phyloP scores from a whole-genome alignment of 179 eudicot species.

The Silene noctiflora region DNA sequence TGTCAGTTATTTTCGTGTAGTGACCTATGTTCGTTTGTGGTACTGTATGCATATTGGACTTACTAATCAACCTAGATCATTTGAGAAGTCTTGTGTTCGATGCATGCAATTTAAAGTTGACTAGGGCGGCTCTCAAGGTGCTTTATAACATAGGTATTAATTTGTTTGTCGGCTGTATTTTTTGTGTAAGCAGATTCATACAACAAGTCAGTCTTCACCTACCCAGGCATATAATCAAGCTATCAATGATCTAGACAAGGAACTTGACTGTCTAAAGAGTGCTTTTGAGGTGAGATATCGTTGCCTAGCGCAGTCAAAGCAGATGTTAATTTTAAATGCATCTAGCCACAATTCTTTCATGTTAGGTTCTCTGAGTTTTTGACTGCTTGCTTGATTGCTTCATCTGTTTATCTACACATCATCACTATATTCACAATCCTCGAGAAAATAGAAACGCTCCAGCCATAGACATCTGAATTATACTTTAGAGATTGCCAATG shows the following conservation, averaged over 20 bases:
- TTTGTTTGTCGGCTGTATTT: background rate
- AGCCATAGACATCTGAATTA: no score
- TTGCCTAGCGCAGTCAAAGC: background rate
- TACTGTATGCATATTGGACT: no score
- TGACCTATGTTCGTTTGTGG: no score
- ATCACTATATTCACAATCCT: background rate
- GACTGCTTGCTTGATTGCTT: background rate
- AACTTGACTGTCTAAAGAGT: conserved; percentile 79
- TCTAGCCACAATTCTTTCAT: background rate
- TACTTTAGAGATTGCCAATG: no score
- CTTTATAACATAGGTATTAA: background rate
- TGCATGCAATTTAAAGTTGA: background rate
- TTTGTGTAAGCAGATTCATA: conserved; percentile 63
- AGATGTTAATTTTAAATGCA: background rate
- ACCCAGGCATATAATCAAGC: conserved; percentile 96
- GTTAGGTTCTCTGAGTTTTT: background rate
- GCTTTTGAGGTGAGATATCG: conserved; percentile 69
- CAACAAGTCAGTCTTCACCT: conserved; percentile 94
- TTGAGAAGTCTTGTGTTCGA: background rate
- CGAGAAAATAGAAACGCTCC: background rate
- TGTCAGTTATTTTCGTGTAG: no score
- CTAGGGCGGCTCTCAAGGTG: background rate
- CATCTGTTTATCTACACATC: no score
- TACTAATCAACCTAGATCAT: background rate
- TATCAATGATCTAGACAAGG: conserved; percentile 92